Base-by-base conservation (phyloP, 306 rosid genomes). In the Malus fusca region DNA sequence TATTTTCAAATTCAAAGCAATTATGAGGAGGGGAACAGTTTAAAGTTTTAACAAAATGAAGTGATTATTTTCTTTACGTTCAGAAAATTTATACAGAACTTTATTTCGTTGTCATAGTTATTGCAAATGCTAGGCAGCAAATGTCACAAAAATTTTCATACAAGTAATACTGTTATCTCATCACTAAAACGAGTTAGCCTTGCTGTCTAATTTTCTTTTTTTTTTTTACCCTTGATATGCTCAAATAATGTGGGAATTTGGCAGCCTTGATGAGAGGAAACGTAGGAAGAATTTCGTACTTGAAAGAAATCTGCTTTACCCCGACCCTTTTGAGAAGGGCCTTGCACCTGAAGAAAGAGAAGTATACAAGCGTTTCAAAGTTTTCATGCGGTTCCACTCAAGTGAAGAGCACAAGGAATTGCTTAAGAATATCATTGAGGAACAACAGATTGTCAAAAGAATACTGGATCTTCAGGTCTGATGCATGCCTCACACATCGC, bases 211-310 rank as follows among this genome's bases (percentile, higher is more conserved):
- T 37, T n/a, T 55, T 55, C 22, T 31, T 31, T 11, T 26, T 4
- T 25, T 48, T 58, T 60, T 60, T 37, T 25, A 11, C 18, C 35
- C 28, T 42, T 73, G 26, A 40, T 60, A 9, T 25, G 12, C 30
- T 19, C 30, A 43, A 55, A 59, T 11, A 15, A 18, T 61, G 69
- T 74, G 74, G 59, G 68, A 82, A 78, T 80, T 91, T 78, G 83
- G 72, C 92, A 94, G 97, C 89, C 90, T 94, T 84, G 91, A 94
- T 81, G 98, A 88, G 81, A 84, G 98, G 77, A 91, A 91, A 82
- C 88, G 86, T 64, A 90, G 98, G 74, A 91, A 90, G 87, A 77
- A 82, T 28, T 91, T 91, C 71, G 70, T 94, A 77, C 85, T 91
- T 60, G 96, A 90, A 80, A 88, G 96, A 81, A 83, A 91, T 83